A percentile compares a stretch with the other conserved stretches of the same genome.
phyloP scores from a whole-genome alignment of 352 stramenopile species.

The Phytophthora ohioensis region DNA sequence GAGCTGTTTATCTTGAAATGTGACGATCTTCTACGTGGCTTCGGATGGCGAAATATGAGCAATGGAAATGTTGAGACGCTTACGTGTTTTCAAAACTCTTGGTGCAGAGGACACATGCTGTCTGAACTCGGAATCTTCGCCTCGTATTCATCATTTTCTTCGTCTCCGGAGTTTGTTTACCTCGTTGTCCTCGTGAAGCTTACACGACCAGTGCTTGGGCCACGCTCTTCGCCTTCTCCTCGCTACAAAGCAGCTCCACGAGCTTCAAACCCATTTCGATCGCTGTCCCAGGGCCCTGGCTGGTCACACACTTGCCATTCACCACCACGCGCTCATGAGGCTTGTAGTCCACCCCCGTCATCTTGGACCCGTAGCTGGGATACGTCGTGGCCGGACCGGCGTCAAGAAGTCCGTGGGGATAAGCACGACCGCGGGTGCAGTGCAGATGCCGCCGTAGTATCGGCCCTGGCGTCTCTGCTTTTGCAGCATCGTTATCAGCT shows the following conservation, averaged over 20 bases:
- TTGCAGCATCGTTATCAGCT: constrained; percentile 60
- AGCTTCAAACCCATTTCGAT: constrained; percentile 85
- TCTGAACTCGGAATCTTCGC: no score
- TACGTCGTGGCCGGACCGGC: constrained; percentile 56
- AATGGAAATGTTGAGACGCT: no score
- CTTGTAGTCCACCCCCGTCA: constrained; percentile 47
- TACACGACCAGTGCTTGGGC: constrained; percentile 40
- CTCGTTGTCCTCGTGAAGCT: no score
- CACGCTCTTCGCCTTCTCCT: constrained; percentile 61
- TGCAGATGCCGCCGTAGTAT: constrained; percentile 78
- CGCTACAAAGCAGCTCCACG: constrained; percentile 65
- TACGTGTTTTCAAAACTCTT: no score
- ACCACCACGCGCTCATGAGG: constrained; percentile 62
- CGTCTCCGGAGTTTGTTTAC: no score
- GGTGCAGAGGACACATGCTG: no score
- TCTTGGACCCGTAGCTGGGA: constrained; percentile 63
- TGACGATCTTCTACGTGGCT: no score
- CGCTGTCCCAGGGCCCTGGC: constrained; percentile 68
- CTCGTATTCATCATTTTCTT: no score
- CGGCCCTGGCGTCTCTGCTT: constrained; percentile 65
- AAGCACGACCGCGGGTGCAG: constrained; percentile 68
- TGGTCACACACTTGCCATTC: constrained; percentile 74
- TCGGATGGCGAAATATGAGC: no score
- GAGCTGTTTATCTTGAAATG: no score
- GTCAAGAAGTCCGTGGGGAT: constrained; percentile 58